Evolutionary conservation across 2,329 filamentous ascomycete species (phyloP).

Genomic region (Dactylellina sp.): DNA sequence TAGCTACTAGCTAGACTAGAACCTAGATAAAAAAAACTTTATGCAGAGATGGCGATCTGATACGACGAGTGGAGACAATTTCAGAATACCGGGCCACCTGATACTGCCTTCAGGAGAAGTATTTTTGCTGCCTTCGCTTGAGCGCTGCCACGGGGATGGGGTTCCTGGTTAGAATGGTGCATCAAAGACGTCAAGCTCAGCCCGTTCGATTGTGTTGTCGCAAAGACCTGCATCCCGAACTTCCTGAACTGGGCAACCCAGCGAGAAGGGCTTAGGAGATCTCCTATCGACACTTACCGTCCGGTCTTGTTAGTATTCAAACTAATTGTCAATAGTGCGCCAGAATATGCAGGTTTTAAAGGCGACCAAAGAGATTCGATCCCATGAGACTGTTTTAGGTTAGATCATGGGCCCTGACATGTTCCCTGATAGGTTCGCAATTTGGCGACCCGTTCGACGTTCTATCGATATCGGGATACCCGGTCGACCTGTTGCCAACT

Average conservation of each 20-base stretch:
- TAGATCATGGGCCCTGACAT: conserved; percentile 11
- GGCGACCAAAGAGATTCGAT: conserved; percentile 2
- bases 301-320: too few species aligned
- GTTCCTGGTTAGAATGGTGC: background rate
- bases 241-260: conserved; percentile 31
- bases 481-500: too few species aligned
- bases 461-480: conserved; percentile 11
- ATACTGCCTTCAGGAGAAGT: background rate
- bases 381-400: conserved; percentile 14
- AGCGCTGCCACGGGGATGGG: background rate
- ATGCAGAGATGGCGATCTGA: conserved; percentile 30
- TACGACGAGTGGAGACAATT: conserved; percentile 3
- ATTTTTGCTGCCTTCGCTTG: conserved; percentile 11
- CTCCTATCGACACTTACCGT: conserved; percentile 5
- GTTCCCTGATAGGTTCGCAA: conserved; percentile 14
- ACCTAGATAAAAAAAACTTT: background rate
- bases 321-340: background rate
- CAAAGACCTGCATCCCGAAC: conserved; percentile 14
- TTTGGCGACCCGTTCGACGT: conserved; percentile 19
- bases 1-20: too few species aligned
- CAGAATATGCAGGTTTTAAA: conserved; percentile 27
- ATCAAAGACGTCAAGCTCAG: conserved; percentile 3
- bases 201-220: conserved; percentile 13
- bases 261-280: conserved; percentile 12
- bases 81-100: conserved; percentile 9